Conservation (phyloP, 257 asterid genomes). For the Echium plantagineum region DNA sequence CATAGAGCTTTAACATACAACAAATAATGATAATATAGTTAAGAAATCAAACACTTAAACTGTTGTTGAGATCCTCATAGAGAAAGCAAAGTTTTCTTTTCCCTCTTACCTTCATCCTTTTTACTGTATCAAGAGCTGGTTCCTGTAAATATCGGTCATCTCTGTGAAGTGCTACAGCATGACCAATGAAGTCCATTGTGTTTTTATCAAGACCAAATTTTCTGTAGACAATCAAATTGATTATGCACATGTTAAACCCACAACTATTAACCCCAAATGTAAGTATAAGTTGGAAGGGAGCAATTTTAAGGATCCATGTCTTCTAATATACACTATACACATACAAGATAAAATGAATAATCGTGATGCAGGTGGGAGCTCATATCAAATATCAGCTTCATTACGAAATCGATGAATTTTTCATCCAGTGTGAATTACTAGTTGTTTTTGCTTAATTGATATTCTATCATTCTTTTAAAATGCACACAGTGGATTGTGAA, state of each 20-base stretch:
- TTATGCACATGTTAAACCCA: neutral
- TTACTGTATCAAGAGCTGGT: conserved; percentile 82
- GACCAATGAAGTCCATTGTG: conserved; percentile 89
- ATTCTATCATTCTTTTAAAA: too few relatives aligned
- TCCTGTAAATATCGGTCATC: conserved; percentile 78
- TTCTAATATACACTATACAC: too few relatives aligned
- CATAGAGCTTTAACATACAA: conserved; percentile 46
- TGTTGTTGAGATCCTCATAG: neutral
- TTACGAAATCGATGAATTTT: too few relatives aligned
- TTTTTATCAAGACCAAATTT: conserved; percentile 92
- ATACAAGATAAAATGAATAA: too few relatives aligned
- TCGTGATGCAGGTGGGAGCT: too few relatives aligned
- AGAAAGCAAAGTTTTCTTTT: neutral
- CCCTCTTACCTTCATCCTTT: conserved; percentile 68
- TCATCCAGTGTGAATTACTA: too few relatives aligned
- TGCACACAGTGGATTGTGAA: too few relatives aligned
- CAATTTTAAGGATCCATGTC: too few relatives aligned
- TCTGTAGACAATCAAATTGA: conserved; percentile 20
- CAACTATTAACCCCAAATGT: too few relatives aligned
- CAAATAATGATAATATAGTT: conserved; percentile 14
- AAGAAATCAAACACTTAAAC: neutral
- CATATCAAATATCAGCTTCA: too few relatives aligned
- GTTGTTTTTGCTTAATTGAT: too few relatives aligned
- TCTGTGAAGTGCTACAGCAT: conserved; percentile 82
- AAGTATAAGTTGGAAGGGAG: too few relatives aligned